These are phyloP conservation scores for Phaffia australis DNA, from an alignment of 768 basidiomycete genomes.

Conservation along the genomic window DNA sequence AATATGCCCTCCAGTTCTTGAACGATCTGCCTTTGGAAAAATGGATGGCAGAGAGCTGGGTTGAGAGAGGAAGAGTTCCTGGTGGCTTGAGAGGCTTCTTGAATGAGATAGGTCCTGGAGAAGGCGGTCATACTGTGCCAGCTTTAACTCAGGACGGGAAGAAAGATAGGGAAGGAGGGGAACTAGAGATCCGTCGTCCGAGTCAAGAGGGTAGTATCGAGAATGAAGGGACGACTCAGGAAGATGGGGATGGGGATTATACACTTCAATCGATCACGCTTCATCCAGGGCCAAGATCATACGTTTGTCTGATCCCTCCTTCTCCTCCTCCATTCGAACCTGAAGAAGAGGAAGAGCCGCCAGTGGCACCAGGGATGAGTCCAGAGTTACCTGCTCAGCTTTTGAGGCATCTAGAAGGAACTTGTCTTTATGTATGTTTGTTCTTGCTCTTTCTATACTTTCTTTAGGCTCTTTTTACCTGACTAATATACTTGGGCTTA, in stretches of 20 bases:
- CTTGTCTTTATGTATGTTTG: constrained; percentile 69
- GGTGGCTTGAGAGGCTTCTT: too few relatives aligned
- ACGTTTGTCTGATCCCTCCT: constrained; percentile 19
- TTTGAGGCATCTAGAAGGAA: constrained; percentile 63
- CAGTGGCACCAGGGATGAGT: constrained; percentile 8
- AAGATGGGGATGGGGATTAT: neutral
- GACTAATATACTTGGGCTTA: neutral
- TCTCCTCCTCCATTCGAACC: constrained; percentile 10
- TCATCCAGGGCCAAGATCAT: constrained; percentile 5
- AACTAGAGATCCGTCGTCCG: neutral
- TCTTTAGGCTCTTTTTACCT: too few relatives aligned
- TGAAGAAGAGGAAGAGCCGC: neutral
- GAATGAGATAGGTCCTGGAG: neutral
- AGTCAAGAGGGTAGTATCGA: neutral
- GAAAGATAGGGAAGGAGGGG: neutral
- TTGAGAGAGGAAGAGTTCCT: neutral
- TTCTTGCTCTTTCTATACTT: too few relatives aligned
- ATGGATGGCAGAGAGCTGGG: neutral
- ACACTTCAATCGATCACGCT: constrained; percentile 12
- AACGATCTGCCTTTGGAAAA: constrained; percentile 19
- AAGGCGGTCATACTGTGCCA: neutral
- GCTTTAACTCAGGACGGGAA: neutral
- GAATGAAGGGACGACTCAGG: neutral
- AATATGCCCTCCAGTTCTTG: constrained; percentile 16
- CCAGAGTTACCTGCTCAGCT: constrained; percentile 45